phyloP scores from a whole-genome alignment of 306 rosid species.

The Adenanthera pavonina region DNA sequence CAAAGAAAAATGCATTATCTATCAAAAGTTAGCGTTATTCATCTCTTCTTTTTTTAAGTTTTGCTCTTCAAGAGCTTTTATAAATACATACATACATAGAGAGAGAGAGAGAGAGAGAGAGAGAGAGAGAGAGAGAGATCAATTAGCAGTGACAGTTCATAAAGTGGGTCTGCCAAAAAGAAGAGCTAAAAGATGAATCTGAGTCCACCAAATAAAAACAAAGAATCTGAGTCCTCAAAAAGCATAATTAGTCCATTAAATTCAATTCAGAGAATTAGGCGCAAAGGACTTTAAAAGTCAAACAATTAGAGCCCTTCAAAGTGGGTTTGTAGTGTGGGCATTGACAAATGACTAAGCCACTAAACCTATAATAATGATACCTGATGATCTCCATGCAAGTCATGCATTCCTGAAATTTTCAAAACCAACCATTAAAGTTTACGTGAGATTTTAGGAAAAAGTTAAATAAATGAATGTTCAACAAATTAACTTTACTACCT shows the following conservation, averaged over 20 bases:
- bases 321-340: conserved; percentile 46
- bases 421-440: conserved; percentile 25
- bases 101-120: too few species aligned
- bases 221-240: too few species aligned
- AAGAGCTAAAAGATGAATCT: conserved; percentile 16
- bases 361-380: conserved; percentile 27
- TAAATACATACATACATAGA: too few species aligned
- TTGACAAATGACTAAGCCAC: conserved; percentile 38
- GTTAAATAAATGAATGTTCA: conserved; percentile 8
- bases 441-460: conserved; percentile 24
- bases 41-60: neutral
- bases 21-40: neutral
- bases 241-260: conserved; percentile 48
- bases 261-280: conserved; percentile 44
- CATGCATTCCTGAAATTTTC: conserved; percentile 7
- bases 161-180: conserved; percentile 39
- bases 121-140: neutral
- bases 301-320: conserved; percentile 8
- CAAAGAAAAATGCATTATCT: neutral
- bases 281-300: conserved; percentile 44
- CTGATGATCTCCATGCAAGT: neutral
- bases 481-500: neutral
- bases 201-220: too few species aligned
- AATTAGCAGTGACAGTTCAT: conserved; percentile 5
- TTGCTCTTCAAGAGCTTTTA: neutral